Evolutionary conservation across 2,329 filamentous ascomycete species (phyloP), one percentile per base, ranked within the genome.

Genomic region (Dothistroma pini): DNA sequence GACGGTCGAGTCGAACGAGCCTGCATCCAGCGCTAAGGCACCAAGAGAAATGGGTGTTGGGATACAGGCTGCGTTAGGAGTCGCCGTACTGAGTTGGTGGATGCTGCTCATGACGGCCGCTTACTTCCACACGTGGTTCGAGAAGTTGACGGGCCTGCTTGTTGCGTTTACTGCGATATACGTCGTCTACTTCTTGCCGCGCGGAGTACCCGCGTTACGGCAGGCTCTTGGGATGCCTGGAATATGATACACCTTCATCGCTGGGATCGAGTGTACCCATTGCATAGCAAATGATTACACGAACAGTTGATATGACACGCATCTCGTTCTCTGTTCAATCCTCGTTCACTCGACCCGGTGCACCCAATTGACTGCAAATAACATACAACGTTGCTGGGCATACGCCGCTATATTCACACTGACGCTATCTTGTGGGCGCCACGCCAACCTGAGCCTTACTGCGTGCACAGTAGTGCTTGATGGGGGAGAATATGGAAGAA

Each of bases 81-180:
- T 97, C 29, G 83, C 89, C 19, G 86, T 77, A 0, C 70, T 97
- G 72, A 91, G 88, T 72, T 84, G 88, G 80, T 97, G 95, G 91
- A 99, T 99, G 95, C 77, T 99, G 74, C 81, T 97, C 63, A 99
- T 99, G 95, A 99, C 95, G 47, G 93, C 93, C 2, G 93, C 96
- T 44, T 99, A 93, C 81, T 99, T 99, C 72, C 95, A 99, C 76
- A 99, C 95, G 0, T 97, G 93, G 93, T 88, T 96, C 70, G 95
- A 99, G 80, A 99, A 97, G 88, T 78, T 81, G 56, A 82, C 80
- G 16, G 80, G 80, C 0, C 68, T 81, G 56, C 22, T 79, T n/a
- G 79, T 82, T 22, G 80, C 79, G 0, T 80, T 80, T 63, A 65
- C 65, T 14, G 77, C 75, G 9, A 66, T 82, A 16, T 81, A 77